Evolutionary conservation across 2,329 filamentous ascomycete genomes (phyloP), one percentile per base, ranked within the genome.

Genomic region (Ophiostoma tasmaniense): DNA sequence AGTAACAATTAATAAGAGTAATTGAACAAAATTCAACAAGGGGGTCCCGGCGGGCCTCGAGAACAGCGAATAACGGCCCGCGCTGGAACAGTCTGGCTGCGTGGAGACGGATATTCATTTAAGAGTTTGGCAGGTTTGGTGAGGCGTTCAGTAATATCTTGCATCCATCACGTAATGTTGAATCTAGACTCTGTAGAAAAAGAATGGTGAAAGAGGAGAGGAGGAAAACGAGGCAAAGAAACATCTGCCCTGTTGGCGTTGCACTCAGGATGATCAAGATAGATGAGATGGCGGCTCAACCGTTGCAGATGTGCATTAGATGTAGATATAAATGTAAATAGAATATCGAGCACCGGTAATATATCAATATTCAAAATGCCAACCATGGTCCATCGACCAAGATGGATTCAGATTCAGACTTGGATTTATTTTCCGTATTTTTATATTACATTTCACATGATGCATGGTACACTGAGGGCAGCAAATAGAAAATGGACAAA

Each of bases 391-490:
- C 42, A 45, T 45, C 42, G 20, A 45, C 14, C 20, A 20, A 17
- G 39, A 45, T 45, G 20, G 42, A 45, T 45, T n/a, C 8, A 45
- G 50, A 55, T 55, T 28, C 25, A 55, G 50, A 55, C 8, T 11
- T 52, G 17, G 14, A 8, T 61, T 33, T 62, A 62, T 62, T 62
- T n/a, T 33, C 28, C 17, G 59, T n/a, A 11, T 33, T 35, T 35
- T 13, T n/a, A 28, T 62, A 62, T 62, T 62, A 28, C 30, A 62
- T 62, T 62, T 62, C 11, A 33, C 59, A 62, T 62, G 59, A 62
- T 62, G 59, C 59, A 62, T 62, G 59, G 14, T 35, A 62, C 30
- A 30, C 59, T 62, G 55, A 33, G 25, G 50, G n/a, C 3, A 22
- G 50, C 17, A 55, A 55, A 55, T 55, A 55, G 50, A 55, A 55